A percentile compares a stretch with the other conserved stretches of the same genome.
Conservation (phyloP, 2,329 filamentous ascomycete species). For the Fusarium euwallaceae region DNA sequence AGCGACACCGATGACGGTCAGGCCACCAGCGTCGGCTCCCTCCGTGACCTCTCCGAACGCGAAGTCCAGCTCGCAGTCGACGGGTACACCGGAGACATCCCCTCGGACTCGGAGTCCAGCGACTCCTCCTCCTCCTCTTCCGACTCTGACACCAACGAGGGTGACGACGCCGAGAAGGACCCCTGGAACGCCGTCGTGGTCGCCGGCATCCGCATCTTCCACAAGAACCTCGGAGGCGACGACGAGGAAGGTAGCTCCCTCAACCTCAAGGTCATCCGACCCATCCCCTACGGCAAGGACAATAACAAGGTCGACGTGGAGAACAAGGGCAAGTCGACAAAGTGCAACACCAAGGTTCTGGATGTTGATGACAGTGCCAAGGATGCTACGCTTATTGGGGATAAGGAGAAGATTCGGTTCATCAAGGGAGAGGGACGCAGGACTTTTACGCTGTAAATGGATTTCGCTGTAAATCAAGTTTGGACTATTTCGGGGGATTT, state of each 20-base stretch:
- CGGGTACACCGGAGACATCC: constrained; percentile 17
- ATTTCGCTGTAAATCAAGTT: constrained; percentile 3
- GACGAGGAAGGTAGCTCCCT: constrained; percentile 52
- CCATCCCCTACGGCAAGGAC: constrained; percentile 50
- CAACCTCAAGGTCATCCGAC: constrained; percentile 56
- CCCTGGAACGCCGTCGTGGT: constrained; percentile 76
- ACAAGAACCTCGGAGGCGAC: constrained; percentile 56
- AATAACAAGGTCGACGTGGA: constrained; percentile 40
- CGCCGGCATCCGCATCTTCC: constrained; percentile 72
- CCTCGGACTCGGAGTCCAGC: constrained; percentile 11
- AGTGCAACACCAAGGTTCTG: constrained; percentile 50
- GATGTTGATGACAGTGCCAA: constrained; percentile 62
- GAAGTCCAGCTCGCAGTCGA: constrained; percentile 54
- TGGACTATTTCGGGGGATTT: constrained; percentile 11
- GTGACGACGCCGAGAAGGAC: constrained; percentile 67
- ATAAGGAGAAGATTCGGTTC: constrained; percentile 52
- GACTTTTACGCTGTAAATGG: constrained; percentile 3
- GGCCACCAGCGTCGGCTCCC: constrained; percentile 48
- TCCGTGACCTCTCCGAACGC: constrained; percentile 57
- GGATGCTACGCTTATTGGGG: constrained; percentile 58
- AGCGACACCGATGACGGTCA: constrained; percentile 41
- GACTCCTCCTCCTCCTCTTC: constrained; percentile 31
- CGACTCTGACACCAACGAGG: constrained; percentile 42
- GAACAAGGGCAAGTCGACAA: constrained; percentile 34
- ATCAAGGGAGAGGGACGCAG: constrained; percentile 49